Conservation (phyloP, 164 flowering plant species). For the Magnolia kwangsiensis region DNA sequence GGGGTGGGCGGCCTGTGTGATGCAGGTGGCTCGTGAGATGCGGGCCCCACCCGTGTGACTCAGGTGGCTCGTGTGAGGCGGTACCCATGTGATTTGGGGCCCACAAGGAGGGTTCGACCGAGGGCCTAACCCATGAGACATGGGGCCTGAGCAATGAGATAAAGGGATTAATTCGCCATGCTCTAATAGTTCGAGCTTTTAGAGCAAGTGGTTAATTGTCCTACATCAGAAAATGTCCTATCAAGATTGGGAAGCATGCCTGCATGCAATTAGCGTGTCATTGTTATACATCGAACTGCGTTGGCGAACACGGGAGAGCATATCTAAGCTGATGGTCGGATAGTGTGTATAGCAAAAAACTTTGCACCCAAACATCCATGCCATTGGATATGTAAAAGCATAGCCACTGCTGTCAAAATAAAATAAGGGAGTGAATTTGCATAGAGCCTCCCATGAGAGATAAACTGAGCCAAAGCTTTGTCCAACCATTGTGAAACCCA, state of each 20-base stretch:
- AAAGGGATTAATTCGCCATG: too few species aligned
- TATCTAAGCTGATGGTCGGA: conserved; percentile 92
- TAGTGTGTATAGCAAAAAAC: conserved; percentile 92
- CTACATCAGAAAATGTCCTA: not conserved
- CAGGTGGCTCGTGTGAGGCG: too few species aligned
- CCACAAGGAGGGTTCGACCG: too few species aligned
- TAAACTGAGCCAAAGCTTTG: conserved; percentile 90
- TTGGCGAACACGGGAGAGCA: conserved; percentile 80
- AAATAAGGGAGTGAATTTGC: conserved; percentile 67
- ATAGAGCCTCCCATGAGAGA: conserved; percentile 88
- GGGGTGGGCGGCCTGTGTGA: too few species aligned
- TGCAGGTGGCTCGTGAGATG: too few species aligned
- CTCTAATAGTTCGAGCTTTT: too few species aligned
- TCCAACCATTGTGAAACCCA: conserved; percentile 91
- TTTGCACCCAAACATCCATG: conserved; percentile 86
- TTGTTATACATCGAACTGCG: conserved; percentile 76
- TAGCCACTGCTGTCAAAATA: conserved; percentile 93
- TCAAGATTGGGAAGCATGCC: conserved; percentile 37
- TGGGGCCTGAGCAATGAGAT: too few species aligned
- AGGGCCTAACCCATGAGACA: too few species aligned
- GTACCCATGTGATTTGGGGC: too few species aligned
- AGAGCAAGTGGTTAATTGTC: too few species aligned
- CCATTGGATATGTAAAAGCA: conserved; percentile 95
- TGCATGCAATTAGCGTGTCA: conserved; percentile 57
- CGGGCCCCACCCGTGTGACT: too few species aligned